Conservation (phyloP, 2,329 filamentous ascomycete genomes). For the Pseudocercospora vitis region DNA sequence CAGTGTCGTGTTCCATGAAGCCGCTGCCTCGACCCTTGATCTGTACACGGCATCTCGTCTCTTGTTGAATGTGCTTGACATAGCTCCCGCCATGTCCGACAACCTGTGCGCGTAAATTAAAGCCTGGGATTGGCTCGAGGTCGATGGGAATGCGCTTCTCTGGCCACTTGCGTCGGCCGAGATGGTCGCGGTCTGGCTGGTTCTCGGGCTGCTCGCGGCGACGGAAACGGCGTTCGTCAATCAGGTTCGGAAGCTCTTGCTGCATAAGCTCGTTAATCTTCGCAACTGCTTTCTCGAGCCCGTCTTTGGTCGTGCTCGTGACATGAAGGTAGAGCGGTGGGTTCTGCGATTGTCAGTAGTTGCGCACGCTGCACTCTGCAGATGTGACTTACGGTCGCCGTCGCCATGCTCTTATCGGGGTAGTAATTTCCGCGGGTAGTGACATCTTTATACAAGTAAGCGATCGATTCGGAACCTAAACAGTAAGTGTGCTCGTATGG, state of each 20-base stretch:
- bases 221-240: slow-evolving; percentile 90
- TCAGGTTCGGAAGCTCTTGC: slow-evolving; percentile 89
- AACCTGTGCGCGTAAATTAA: slow-evolving; percentile 94
- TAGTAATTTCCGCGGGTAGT: slow-evolving; percentile 96
- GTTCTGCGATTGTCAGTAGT: slow-evolving; percentile 25
- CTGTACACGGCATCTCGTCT: slow-evolving; percentile 92
- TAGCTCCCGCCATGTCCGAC: slow-evolving; percentile 93
- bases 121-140: slow-evolving; percentile 87
- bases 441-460: slow-evolving; percentile 83
- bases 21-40: slow-evolving; percentile 97
- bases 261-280: slow-evolving; percentile 96
- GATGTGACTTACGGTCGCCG: slow-evolving; percentile 69
- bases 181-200: slow-evolving; percentile 83
- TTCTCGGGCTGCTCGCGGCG: slow-evolving; percentile 59
- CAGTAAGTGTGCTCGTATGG: slow-evolving; percentile 49
- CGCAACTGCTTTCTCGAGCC: slow-evolving; percentile 81
- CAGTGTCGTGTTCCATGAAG: slow-evolving; percentile 86
- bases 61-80: slow-evolving; percentile 96
- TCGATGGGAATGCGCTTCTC: slow-evolving; percentile 91
- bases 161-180: slow-evolving; percentile 95
- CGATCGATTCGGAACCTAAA: slow-evolving; percentile 51
- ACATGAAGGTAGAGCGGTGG: slow-evolving; percentile 94
- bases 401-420: slow-evolving; percentile 97
- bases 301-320: slow-evolving; percentile 86
- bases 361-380: slow-evolving; percentile 9